These are phyloP conservation scores for Jatropha multifida DNA, from an alignment of 441 rosid species.

Conservation along the genomic window DNA sequence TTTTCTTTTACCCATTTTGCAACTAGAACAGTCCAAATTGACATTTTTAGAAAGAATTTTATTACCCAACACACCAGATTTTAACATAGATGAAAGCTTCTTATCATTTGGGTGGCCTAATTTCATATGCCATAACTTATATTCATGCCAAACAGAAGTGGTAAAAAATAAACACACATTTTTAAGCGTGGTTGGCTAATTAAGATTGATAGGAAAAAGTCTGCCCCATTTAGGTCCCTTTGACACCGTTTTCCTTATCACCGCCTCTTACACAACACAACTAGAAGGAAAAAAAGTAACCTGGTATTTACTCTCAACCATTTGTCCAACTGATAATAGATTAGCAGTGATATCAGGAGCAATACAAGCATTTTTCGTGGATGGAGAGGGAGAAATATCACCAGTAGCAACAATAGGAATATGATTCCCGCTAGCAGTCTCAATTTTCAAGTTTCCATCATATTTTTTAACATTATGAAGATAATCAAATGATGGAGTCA, in stretches of 20 bases:
- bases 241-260: background rate
- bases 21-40: background rate
- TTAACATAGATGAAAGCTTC: background rate
- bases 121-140: background rate
- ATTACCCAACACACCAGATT: background rate
- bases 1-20: background rate
- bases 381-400: background rate
- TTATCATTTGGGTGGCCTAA: background rate
- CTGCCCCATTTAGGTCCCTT: background rate
- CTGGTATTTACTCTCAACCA: background rate
- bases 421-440: background rate
- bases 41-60: background rate
- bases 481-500: background rate
- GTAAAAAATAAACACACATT: background rate
- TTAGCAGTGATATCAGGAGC: background rate
- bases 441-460: slow-evolving; percentile 1
- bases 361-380: background rate
- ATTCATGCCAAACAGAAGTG: background rate
- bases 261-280: background rate
- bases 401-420: background rate
- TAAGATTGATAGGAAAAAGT: slow-evolving; percentile 3
- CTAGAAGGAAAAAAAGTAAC: slow-evolving; percentile 9
- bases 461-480: background rate
- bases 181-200: background rate
- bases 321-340: background rate